These are phyloP conservation scores for Cyberlindnera mississippiensis DNA, from an alignment of 805 yeast species.

Conservation along the genomic window DNA sequence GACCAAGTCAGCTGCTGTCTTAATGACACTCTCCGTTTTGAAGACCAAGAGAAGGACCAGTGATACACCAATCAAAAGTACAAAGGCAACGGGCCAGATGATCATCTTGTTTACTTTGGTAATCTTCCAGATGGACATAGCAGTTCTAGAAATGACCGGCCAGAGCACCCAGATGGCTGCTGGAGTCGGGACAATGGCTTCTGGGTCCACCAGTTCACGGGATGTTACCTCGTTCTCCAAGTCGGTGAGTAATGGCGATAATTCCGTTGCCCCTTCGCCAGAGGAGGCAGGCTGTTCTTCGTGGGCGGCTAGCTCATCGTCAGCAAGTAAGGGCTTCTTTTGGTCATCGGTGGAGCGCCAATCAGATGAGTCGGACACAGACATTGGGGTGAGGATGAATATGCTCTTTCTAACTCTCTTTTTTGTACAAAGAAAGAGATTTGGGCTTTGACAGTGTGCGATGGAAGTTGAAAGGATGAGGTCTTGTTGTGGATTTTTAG, in stretches of 20 bases:
- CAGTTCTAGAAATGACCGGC: background rate
- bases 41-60: background rate
- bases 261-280: background rate
- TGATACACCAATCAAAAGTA: background rate
- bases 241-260: background rate
- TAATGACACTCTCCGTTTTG: constrained; percentile 5
- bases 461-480: background rate
- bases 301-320: background rate
- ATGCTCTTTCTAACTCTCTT: no score
- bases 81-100: background rate
- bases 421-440: no score
- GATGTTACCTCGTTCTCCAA: no score
- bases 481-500: no score
- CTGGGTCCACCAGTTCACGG: background rate
- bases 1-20: constrained; percentile 6
- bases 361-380: background rate
- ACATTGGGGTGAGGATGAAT: background rate
- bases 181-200: background rate
- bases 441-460: background rate
- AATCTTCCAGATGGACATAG: background rate
- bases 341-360: background rate
- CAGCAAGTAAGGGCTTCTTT: background rate
- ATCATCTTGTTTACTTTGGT: background rate
- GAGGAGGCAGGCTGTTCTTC: background rate
- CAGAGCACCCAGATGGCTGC: background rate